Evolutionary conservation across 441 rosid species (phyloP).

Genomic region (Breynia disticha): DNA sequence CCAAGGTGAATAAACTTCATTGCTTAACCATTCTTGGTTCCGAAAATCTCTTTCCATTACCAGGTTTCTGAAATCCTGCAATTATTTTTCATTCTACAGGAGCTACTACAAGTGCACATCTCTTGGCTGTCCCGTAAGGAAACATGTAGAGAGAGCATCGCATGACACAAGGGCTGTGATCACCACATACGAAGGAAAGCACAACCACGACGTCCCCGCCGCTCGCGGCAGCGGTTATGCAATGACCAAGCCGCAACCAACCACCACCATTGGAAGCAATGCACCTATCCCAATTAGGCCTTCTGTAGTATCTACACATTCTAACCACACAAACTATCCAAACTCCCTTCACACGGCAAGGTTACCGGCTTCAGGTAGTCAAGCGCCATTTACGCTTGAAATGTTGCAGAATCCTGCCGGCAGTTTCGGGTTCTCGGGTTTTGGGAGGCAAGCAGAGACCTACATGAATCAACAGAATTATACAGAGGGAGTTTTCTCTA

Average conservation of each 20-base stretch:
- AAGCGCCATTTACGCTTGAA: conserved; percentile 33
- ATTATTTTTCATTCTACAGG: conserved; percentile 30
- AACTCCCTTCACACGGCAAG: conserved; percentile 21
- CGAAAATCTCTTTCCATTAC: neutral
- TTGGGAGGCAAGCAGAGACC: conserved; percentile 24
- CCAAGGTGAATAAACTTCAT: conserved; percentile 44
- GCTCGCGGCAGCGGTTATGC: conserved; percentile 51
- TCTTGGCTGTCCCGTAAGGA: conserved; percentile 68
- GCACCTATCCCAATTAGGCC: conserved; percentile 46
- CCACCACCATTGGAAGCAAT: conserved; percentile 10
- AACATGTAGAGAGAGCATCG: conserved; percentile 85
- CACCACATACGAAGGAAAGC: conserved; percentile 91
- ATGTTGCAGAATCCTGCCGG: conserved; percentile 35
- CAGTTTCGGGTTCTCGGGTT: conserved; percentile 30
- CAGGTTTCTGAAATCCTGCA: neutral
- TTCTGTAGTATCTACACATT: conserved; percentile 35
- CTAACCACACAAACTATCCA: conserved; percentile 25
- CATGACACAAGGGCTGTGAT: conserved; percentile 70
- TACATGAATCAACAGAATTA: conserved; percentile 29
- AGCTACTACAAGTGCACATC: conserved; percentile 85
- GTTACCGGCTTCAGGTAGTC: conserved; percentile 20
- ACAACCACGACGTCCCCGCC: conserved; percentile 78
- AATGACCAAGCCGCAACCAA: conserved; percentile 11
- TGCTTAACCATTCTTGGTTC: neutral
- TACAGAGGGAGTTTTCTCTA: conserved; percentile 17